A percentile compares a stretch with the other conserved stretches of the same genome.
Conservation (phyloP, 495 filamentous ascomycete species). For the Lasiosphaeria ovina region DNA sequence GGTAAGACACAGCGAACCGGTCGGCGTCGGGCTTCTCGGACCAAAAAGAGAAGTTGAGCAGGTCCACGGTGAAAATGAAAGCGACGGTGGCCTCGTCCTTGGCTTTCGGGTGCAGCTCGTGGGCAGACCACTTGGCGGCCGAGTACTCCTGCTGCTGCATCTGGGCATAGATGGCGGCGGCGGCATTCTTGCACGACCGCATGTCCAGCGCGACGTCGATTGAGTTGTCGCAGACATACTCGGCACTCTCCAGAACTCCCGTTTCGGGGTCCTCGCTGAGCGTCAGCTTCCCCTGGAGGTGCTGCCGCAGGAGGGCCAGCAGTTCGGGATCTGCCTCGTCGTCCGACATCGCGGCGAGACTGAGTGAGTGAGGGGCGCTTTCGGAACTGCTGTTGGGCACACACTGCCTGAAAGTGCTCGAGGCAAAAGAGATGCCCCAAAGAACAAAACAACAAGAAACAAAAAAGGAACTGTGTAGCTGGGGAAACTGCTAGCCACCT, state of each 20-base stretch:
- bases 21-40: slow-evolving; percentile 61
- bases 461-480: background rate
- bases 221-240: slow-evolving; percentile 86
- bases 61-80: slow-evolving; percentile 95
- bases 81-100: slow-evolving; percentile 75
- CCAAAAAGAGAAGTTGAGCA: slow-evolving; percentile 98
- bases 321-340: slow-evolving; percentile 88
- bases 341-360: slow-evolving; percentile 67
- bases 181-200: slow-evolving; percentile 73
- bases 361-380: no score
- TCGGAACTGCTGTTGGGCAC: no score
- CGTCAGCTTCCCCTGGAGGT: slow-evolving; percentile 58
- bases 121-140: slow-evolving; percentile 77
- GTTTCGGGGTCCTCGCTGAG: slow-evolving; percentile 61
- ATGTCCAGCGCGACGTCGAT: slow-evolving; percentile 89
- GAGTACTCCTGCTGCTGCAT: slow-evolving; percentile 86
- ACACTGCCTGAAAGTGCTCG: background rate
- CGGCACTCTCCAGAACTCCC: slow-evolving; percentile 75
- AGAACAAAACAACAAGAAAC: background rate
- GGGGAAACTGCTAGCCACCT: background rate
- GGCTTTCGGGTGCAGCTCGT: slow-evolving; percentile 84
- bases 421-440: background rate
- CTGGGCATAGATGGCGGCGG: slow-evolving; percentile 67
- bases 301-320: slow-evolving; percentile 79
- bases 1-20: slow-evolving; percentile 77